Evolutionary conservation across 805 yeast genomes (phyloP).

Genomic region (Yarrowia sp.): DNA sequence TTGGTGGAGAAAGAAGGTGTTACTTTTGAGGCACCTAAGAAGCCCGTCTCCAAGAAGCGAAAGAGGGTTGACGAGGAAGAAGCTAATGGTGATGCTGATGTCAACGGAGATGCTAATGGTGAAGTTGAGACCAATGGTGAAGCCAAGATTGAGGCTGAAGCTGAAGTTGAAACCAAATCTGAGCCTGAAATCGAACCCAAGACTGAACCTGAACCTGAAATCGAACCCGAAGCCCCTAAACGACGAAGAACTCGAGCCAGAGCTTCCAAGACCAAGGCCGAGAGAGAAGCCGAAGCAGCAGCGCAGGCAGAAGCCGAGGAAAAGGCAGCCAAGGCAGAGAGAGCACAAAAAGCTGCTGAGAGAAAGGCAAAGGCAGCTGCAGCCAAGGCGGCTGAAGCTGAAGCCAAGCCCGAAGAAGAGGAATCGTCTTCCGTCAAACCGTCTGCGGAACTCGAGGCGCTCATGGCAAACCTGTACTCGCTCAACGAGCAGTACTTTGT

Average conservation of each 20-base stretch:
- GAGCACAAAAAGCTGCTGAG: neutral
- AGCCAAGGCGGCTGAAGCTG: neutral
- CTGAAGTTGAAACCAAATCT: neutral
- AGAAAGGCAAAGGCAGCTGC: neutral
- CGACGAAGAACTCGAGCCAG: neutral
- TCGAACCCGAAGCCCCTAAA: neutral
- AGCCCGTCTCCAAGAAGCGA: neutral
- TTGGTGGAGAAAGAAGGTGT: neutral
- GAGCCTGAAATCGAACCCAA: neutral
- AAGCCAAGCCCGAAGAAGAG: neutral
- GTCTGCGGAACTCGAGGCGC: neutral
- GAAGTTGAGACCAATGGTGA: neutral
- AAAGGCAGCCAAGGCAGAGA: neutral
- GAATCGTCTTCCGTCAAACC: neutral
- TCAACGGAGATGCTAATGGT: neutral
- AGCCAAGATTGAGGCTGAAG: neutral
- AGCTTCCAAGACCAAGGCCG: neutral
- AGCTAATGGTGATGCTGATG: neutral
- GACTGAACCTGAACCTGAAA: neutral
- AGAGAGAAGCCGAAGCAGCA: neutral
- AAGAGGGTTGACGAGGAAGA: neutral
- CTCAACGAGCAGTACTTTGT: constrained; percentile 48
- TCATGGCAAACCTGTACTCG: neutral
- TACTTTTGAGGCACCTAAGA: neutral
- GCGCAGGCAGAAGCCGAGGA: neutral